A percentile compares a stretch with the other conserved stretches of the same genome.
Evolutionary conservation across 2,329 filamentous ascomycete genomes (phyloP).

Genomic region (Xylaria sp.): DNA sequence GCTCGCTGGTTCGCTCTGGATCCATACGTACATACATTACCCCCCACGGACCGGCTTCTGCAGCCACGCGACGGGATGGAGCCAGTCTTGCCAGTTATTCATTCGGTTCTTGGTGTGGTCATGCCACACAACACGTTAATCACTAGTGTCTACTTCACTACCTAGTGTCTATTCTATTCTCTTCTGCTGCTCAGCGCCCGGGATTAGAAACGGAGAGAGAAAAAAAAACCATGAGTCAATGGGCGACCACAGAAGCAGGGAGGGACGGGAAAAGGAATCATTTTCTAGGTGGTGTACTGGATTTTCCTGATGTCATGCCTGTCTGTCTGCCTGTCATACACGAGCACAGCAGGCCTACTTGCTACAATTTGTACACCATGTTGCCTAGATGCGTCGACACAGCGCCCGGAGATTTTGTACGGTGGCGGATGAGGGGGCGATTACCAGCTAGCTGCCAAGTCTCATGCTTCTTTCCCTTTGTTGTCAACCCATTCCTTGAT

Average conservation of each 20-base stretch:
- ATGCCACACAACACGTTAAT: constrained; percentile 40
- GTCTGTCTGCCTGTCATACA: constrained; percentile 13
- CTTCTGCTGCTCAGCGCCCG: constrained; percentile 30
- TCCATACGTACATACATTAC: not conserved
- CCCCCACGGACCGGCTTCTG: constrained; percentile 23
- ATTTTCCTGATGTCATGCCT: not conserved
- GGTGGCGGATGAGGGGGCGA: constrained; percentile 20
- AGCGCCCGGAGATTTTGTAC: constrained; percentile 1
- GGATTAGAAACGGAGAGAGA: constrained; percentile 22
- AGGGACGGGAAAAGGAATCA: constrained; percentile 8
- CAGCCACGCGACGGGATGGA: constrained; percentile 36
- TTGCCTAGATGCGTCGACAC: constrained; percentile 16
- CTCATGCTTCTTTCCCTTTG: not conserved
- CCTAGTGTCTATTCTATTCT: constrained; percentile 38
- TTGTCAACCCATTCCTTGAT: constrained; percentile 18
- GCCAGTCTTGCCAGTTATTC: constrained; percentile 13
- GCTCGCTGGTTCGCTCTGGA: constrained; percentile 17
- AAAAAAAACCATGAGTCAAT: not conserved
- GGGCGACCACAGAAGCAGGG: constrained; percentile 20
- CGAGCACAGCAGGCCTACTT: constrained; percentile 11
- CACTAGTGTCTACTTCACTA: constrained; percentile 43
- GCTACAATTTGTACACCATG: constrained; percentile 27
- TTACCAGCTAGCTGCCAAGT: not conserved
- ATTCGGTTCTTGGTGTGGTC: constrained; percentile 26
- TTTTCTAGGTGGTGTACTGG: constrained; percentile 13